Evolutionary conservation across 495 filamentous ascomycete genomes (phyloP).

Genomic region (Hypoxylon crocopeplum): DNA sequence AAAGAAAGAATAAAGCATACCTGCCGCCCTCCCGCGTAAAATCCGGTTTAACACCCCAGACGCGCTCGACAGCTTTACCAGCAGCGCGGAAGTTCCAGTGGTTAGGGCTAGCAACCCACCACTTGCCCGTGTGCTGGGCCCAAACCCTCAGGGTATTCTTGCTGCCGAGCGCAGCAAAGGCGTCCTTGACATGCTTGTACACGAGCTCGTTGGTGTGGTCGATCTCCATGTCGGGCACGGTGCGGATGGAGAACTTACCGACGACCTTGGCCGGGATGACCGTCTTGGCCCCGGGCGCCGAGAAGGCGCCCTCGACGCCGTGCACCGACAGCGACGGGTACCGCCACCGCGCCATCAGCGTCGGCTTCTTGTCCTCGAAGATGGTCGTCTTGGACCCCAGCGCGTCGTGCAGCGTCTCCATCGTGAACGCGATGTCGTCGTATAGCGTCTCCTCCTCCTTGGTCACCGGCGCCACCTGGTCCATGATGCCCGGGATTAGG

Average conservation of each 20-base stretch:
- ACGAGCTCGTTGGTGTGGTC: conserved; percentile 85
- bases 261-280: conserved; percentile 97
- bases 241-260: conserved; percentile 97
- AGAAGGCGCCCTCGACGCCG: conserved; percentile 95
- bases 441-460: conserved; percentile 88
- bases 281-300: conserved; percentile 91
- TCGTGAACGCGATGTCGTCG: conserved; percentile 85
- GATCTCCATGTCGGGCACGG: conserved; percentile 96
- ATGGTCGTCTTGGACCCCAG: conserved; percentile 87
- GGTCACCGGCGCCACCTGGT: conserved; percentile 87
- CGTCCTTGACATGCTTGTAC: conserved; percentile 75
- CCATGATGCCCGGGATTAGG: conserved; percentile 83
- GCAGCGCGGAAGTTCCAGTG: conserved; percentile 98
- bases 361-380: conserved; percentile 80
- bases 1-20: conserved; percentile 51
- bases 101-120: conserved; percentile 96
- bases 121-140: conserved; percentile 89
- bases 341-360: conserved; percentile 95
- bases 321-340: conserved; percentile 95
- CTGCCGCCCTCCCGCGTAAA: conserved; percentile 95
- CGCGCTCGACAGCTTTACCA: conserved; percentile 87
- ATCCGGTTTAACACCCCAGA: conserved; percentile 92
- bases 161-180: conserved; percentile 81
- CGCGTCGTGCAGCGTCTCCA: conserved; percentile 92
- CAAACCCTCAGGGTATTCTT: conserved; percentile 88